Conservation (phyloP, 768 basidiomycete genomes). For the Mycena belliarum region DNA sequence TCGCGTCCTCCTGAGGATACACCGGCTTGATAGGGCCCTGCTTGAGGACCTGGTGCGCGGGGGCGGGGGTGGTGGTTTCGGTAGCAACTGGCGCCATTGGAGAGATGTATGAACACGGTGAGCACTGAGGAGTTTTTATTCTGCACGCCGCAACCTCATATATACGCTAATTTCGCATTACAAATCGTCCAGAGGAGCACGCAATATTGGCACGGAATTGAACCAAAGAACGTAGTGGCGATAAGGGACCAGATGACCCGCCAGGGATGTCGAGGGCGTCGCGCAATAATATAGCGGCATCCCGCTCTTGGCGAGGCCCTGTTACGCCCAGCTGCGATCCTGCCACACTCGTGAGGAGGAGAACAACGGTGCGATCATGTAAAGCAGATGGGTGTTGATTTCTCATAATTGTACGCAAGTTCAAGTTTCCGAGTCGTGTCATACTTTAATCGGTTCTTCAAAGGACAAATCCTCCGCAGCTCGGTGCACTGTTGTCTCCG, state of each 20-base stretch:
- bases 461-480: background rate
- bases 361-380: background rate
- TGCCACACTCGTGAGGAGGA: too few species aligned
- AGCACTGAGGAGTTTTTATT: background rate
- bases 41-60: conserved; percentile 18
- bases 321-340: too few species aligned
- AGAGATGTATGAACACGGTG: background rate
- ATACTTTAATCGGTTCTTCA: conserved; percentile 2
- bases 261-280: conserved; percentile 2
- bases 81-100: conserved; percentile 20
- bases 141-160: background rate
- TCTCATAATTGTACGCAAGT: conserved; percentile 2
- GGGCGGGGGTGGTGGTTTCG: conserved; percentile 5
- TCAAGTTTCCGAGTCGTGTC: background rate
- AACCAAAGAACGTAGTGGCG: conserved; percentile 9
- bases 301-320: too few species aligned
- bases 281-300: conserved; percentile 5
- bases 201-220: conserved; percentile 17
- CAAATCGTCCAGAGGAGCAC: conserved; percentile 19
- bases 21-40: conserved; percentile 1
- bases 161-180: conserved; percentile 13
- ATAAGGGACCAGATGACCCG: conserved; percentile 13
- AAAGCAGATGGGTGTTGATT: background rate
- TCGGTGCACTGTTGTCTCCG: background rate
- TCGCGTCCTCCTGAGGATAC: conserved; percentile 16